Conservation (phyloP, 495 filamentous ascomycete species). For the Penicillium chermesinum region DNA sequence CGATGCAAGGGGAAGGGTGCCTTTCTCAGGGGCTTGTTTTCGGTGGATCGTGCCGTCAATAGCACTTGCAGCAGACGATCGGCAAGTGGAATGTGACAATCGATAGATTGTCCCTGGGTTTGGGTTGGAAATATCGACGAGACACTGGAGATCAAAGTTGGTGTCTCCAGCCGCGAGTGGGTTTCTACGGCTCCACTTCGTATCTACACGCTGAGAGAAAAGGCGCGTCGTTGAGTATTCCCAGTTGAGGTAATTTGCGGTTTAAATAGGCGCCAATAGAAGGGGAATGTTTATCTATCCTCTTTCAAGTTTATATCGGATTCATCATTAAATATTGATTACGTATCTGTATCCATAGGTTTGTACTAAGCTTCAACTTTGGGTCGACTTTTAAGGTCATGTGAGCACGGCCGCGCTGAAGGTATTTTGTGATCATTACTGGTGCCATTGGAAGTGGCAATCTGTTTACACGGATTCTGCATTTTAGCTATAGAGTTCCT, state of each 20-base stretch:
- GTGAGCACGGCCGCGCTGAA: neutral
- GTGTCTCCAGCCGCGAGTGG: neutral
- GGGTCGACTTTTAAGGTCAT: neutral
- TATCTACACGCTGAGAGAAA: neutral
- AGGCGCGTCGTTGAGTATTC: neutral
- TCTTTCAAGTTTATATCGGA: no score
- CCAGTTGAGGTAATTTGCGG: no score
- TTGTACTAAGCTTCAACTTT: neutral
- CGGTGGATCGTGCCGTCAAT: neutral
- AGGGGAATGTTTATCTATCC: neutral
- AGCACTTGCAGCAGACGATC: conserved; percentile 7
- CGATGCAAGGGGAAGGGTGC: conserved; percentile 21
- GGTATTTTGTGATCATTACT: neutral
- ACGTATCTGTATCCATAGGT: neutral
- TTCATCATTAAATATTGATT: no score
- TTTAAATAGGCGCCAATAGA: neutral
- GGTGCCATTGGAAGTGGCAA: neutral
- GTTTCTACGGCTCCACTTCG: neutral
- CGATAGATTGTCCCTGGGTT: neutral
- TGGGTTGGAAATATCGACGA: neutral
- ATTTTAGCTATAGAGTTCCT: no score
- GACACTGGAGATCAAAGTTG: conserved; percentile 1
- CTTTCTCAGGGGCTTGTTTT: conserved; percentile 6
- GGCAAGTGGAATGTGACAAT: conserved; percentile 9
- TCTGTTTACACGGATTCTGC: neutral